A percentile compares a stretch with the other conserved stretches of the same genome.
phyloP scores from a whole-genome alignment of 192 early-diverging fungal species.

The Kickxella alabastrina region DNA sequence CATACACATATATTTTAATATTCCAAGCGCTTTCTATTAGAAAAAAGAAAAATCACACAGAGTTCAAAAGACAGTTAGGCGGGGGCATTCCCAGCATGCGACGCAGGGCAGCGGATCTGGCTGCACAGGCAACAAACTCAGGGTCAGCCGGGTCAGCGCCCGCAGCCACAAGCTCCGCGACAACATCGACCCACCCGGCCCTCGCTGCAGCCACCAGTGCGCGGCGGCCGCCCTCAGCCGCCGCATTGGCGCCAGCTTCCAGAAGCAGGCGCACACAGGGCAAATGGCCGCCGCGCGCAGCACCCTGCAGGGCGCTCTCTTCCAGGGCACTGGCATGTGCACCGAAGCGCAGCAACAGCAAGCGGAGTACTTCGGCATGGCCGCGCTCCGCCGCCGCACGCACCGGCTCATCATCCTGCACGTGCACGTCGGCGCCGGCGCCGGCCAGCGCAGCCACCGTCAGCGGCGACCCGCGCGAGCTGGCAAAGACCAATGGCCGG shows the following conservation, averaged over 20 bases:
- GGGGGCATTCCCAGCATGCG: no score
- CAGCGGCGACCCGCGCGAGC: conserved; percentile 20
- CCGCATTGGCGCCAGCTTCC: conserved; percentile 20
- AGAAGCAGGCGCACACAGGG: conserved; percentile 19
- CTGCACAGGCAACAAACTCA: conserved; percentile 25
- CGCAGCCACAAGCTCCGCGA: conserved; percentile 23
- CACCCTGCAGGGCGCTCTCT: not conserved
- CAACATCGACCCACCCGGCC: conserved; percentile 36
- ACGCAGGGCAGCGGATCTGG: conserved; percentile 5
- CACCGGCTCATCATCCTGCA: conserved; percentile 23
- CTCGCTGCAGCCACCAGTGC: conserved; percentile 43
- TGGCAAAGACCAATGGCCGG: conserved; percentile 27
- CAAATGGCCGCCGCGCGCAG: conserved; percentile 4
- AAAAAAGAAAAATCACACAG: no score
- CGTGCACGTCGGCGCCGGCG: conserved; percentile 24
- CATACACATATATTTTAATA: no score
- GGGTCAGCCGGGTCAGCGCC: conserved; percentile 34
- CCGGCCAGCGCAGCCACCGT: conserved; percentile 24
- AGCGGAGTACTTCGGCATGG: not conserved
- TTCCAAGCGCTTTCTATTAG: no score
- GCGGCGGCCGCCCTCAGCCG: conserved; percentile 1
- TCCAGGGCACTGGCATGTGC: not conserved
- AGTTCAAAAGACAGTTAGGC: no score
- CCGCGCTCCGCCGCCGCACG: conserved; percentile 31
- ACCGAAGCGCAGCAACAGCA: not conserved